Evolutionary conservation across 495 filamentous ascomycete genomes (phyloP).

Genomic region (Trichoderma erinaceum): DNA sequence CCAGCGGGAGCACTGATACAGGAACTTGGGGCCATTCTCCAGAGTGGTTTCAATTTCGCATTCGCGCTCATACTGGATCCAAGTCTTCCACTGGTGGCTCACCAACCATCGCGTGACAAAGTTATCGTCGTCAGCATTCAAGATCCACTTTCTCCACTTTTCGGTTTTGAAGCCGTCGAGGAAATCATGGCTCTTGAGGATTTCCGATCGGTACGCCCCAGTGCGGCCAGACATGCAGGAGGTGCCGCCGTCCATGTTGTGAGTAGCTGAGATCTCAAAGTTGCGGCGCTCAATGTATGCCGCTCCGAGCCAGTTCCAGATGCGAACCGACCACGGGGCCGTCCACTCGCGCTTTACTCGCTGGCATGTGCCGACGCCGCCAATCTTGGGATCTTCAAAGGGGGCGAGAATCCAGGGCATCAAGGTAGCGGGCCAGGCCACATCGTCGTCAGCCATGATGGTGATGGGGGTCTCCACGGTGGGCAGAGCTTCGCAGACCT

Average conservation of each 20-base stretch:
- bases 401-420: constrained; percentile 80
- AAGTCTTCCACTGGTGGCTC: constrained; percentile 67
- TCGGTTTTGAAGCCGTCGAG: constrained; percentile 66
- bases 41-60: constrained; percentile 71
- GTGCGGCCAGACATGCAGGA: constrained; percentile 85
- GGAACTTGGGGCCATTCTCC: constrained; percentile 65
- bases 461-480: constrained; percentile 68
- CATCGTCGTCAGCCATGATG: constrained; percentile 82
- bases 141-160: constrained; percentile 61
- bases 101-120: constrained; percentile 78
- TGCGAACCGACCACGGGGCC: constrained; percentile 49
- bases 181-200: constrained; percentile 72
- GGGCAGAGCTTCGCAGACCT: constrained; percentile 75
- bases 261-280: constrained; percentile 84
- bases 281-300: constrained; percentile 79
- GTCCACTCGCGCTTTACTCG: constrained; percentile 58
- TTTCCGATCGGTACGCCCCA: constrained; percentile 73
- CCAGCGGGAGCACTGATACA: constrained; percentile 77
- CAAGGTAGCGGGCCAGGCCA: constrained; percentile 71
- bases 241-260: constrained; percentile 76
- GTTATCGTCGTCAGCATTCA: constrained; percentile 82
- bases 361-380: constrained; percentile 80
- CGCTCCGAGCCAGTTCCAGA: constrained; percentile 75
- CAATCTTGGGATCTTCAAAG: constrained; percentile 69
- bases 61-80: constrained; percentile 67